Evolutionary conservation across 352 stramenopile genomes (phyloP).

Genomic region (Phytopythium cucurbitacearum): DNA sequence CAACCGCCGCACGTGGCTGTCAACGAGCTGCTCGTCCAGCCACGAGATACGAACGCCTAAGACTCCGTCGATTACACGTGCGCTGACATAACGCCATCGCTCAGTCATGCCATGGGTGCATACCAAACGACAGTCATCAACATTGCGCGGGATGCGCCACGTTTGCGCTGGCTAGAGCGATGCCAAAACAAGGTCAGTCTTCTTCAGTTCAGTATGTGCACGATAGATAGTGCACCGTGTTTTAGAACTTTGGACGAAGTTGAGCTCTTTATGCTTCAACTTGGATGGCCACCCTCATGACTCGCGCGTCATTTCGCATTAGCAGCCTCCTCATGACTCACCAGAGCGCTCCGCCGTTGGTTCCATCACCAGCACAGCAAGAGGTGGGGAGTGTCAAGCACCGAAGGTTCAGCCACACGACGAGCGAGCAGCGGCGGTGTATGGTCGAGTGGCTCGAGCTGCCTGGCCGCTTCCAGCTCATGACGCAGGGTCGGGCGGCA

Average conservation of each 20-base stretch:
- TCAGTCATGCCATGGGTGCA: no score
- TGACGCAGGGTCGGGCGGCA: conserved; percentile 14
- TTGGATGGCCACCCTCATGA: not conserved
- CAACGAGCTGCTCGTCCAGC: conserved; percentile 90
- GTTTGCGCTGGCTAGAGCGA: not conserved
- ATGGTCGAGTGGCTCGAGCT: conserved; percentile 60
- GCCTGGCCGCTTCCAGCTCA: conserved; percentile 36
- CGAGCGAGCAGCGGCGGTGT: conserved; percentile 30
- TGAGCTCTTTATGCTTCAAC: not conserved
- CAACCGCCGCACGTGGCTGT: conserved; percentile 85
- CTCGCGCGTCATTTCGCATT: not conserved
- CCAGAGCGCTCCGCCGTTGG: not conserved
- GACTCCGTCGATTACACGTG: not conserved
- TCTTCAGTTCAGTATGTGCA: no score
- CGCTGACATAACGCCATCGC: no score
- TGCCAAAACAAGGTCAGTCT: not conserved
- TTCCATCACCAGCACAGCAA: not conserved
- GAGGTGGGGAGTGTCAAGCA: not conserved
- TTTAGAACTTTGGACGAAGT: not conserved
- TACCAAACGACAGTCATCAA: no score
- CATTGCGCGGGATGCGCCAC: not conserved
- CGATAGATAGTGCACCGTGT: not conserved
- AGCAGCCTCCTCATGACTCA: not conserved
- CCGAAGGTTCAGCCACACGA: conserved; percentile 54
- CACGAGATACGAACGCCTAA: conserved; percentile 80